Evolutionary conservation across 1,139 yeast species (phyloP), one percentile per base, ranked within the genome.

Genomic region (Diutina mesorugosa): DNA sequence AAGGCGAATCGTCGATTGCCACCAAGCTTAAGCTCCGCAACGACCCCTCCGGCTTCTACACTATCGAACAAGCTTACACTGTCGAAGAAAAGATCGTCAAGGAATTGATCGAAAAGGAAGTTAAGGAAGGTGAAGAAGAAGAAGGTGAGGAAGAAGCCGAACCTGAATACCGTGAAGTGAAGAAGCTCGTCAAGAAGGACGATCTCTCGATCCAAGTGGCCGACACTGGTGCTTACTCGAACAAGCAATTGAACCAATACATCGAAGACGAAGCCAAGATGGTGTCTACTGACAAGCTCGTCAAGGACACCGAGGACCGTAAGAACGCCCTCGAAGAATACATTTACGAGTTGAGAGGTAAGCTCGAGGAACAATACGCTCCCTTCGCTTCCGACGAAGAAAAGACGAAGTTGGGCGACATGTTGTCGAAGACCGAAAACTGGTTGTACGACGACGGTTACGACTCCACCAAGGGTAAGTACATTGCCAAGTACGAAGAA

Each of bases 371-470:
- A 59, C 85, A 85, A 69, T 93, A 91, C 73, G 81, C 90, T 65
- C 85, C 80, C 64, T 93, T 91, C 69, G 97, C 98, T 61, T 80
- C 86, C 63, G 95, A 86, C 60, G 90, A 84, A 67, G 99, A 93
- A 80, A 93, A 91, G 83, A 77, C 78, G 64, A 87, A 81, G 71
- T 81, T 93, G 69, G 72, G 80, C 59, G 87, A 77, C 60, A 79
- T 86, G 80, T 82, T 93, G 70, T 70, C 80, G 69, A 88, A 86
- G 72, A 84, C 98, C 63, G 99, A 95, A 80, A 97, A 93, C 70
- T 93, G 99, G 99, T 83, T 93, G 69, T 95, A 93, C 74, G 96
- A 88, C 61, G 99, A 90, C 58, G 98, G 99, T 68, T 93, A 88
- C 70, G 99, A 93, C 72, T 83, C 98, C 61, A 80, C 91, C 70